Evolutionary conservation across 192 early-diverging fungal genomes (phyloP).

Genomic region (Gonapodya sp.): DNA sequence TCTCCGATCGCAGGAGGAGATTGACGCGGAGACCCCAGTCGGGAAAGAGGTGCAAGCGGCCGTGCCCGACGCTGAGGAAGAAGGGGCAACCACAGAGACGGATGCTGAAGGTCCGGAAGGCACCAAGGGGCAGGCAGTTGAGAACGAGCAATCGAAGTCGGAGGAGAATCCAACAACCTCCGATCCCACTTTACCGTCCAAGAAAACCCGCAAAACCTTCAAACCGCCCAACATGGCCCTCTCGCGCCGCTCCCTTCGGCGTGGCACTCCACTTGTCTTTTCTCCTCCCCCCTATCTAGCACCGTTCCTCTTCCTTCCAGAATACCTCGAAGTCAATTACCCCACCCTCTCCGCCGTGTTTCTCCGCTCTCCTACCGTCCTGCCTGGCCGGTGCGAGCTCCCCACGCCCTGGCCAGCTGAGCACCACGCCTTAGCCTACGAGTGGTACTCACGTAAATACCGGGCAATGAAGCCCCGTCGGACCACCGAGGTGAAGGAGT

Average conservation of each 20-base stretch:
- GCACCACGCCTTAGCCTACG: conserved; percentile 80
- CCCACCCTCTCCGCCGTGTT: conserved; percentile 82
- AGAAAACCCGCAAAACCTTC: not conserved
- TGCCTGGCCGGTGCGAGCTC: conserved; percentile 76
- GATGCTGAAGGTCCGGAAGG: conserved; percentile 41
- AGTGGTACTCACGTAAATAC: conserved; percentile 65
- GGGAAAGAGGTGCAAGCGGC: not conserved
- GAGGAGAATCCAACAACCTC: not conserved
- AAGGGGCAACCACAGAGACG: conserved; percentile 19
- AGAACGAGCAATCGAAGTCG: not conserved
- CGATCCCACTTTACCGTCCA: too few species aligned
- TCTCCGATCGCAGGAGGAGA: conserved; percentile 13
- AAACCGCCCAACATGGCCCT: conserved; percentile 16
- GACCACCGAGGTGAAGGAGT: not conserved
- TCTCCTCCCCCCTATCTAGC: conserved; percentile 44
- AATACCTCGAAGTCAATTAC: conserved; percentile 96
- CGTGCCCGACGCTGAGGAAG: conserved; percentile 41
- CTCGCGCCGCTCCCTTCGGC: conserved; percentile 47
- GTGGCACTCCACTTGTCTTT: conserved; percentile 27
- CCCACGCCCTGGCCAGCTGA: conserved; percentile 89
- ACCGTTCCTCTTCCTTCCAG: conserved; percentile 92
- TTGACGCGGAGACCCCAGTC: not conserved
- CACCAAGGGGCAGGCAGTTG: conserved; percentile 23
- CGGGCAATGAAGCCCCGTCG: not conserved
- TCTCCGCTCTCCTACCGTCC: conserved; percentile 76